Evolutionary conservation across 2,329 filamentous ascomycete species (phyloP).

Genomic region (Diaporthe vaccinii): DNA sequence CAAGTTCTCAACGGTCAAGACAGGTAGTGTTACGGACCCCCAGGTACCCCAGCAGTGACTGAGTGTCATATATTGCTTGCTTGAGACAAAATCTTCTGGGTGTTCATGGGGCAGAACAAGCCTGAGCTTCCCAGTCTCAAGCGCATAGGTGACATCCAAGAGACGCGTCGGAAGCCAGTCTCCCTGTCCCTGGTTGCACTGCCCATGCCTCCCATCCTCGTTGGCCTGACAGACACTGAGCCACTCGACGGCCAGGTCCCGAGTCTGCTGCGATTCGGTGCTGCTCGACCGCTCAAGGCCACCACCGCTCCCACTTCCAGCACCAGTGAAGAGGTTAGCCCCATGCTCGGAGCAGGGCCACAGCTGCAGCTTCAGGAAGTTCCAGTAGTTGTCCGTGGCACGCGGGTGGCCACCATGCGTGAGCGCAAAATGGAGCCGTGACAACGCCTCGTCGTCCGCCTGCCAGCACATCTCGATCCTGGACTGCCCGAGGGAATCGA

Average conservation of each 20-base stretch:
- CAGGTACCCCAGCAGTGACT: conserved; percentile 35
- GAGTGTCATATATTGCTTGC: conserved; percentile 22
- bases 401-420: conserved; percentile 33
- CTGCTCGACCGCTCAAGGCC: conserved; percentile 16
- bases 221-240: conserved; percentile 33
- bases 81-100: neutral
- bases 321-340: neutral
- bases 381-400: conserved; percentile 38
- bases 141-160: neutral
- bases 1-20: conserved; percentile 2
- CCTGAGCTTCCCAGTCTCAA: conserved; percentile 1
- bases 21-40: neutral
- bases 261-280: conserved; percentile 29
- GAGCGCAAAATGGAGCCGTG: conserved; percentile 36
- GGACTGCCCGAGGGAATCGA: conserved; percentile 28
- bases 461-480: conserved; percentile 41
- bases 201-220: conserved; percentile 34
- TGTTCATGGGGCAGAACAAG: neutral
- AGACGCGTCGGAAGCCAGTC: conserved; percentile 17
- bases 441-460: neutral
- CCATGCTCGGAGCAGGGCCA: conserved; percentile 29
- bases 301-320: neutral
- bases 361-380: conserved; percentile 37
- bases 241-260: conserved; percentile 33
- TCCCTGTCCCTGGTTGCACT: conserved; percentile 1